These are phyloP conservation scores for Cercospora sp. DNA, from an alignment of 2,329 filamentous ascomycete genomes.

Conservation along the genomic window DNA sequence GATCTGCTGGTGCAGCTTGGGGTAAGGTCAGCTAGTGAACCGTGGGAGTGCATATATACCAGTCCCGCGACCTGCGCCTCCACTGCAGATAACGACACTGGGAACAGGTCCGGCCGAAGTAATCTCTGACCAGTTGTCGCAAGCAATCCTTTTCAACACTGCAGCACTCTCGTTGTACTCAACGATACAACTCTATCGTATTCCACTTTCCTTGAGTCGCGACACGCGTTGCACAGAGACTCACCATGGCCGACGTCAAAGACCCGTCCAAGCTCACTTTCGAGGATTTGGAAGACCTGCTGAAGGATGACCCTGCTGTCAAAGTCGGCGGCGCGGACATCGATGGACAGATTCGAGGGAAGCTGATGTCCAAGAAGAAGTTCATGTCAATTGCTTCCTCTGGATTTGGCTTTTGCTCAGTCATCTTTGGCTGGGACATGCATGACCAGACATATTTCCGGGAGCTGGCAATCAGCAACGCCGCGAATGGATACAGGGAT, in stretches of 20 bases:
- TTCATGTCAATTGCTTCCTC: constrained; percentile 78
- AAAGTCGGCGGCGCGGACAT: constrained; percentile 87
- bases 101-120: constrained; percentile 3
- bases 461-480: constrained; percentile 84
- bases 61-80: not conserved
- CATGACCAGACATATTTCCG: constrained; percentile 86
- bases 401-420: constrained; percentile 91
- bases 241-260: constrained; percentile 39
- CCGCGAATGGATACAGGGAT: constrained; percentile 86
- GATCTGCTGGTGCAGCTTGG: constrained; percentile 6
- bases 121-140: constrained; percentile 2
- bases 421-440: constrained; percentile 97
- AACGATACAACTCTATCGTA: constrained; percentile 19
- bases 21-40: constrained; percentile 1
- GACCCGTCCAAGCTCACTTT: constrained; percentile 54
- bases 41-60: constrained; percentile 2
- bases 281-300: constrained; percentile 64
- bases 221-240: constrained; percentile 1
- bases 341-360: constrained; percentile 83
- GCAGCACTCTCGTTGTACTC: constrained; percentile 21
- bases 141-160: constrained; percentile 15
- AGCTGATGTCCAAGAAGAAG: constrained; percentile 89
- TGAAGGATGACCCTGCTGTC: constrained; percentile 72
- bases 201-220: not conserved
- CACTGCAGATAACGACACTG: constrained; percentile 13